These are phyloP conservation scores for Luffa aegyptiaca DNA, from an alignment of 306 rosid species.

Conservation along the genomic window DNA sequence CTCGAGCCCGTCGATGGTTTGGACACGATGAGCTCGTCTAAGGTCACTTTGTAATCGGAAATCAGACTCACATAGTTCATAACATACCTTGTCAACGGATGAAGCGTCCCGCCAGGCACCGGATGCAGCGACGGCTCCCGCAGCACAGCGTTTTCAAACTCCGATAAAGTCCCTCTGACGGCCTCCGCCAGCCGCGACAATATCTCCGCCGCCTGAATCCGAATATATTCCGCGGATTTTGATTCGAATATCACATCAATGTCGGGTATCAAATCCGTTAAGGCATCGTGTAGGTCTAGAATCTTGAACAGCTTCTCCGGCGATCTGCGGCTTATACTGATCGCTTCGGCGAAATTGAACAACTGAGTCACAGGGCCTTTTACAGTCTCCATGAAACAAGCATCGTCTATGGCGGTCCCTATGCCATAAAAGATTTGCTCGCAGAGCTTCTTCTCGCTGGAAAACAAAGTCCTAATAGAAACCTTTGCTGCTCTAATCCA, in stretches of 20 bases:
- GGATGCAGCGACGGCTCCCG: conserved; percentile 80
- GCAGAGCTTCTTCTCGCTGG: conserved; percentile 86
- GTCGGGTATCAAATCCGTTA: conserved; percentile 79
- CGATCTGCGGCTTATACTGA: conserved; percentile 82
- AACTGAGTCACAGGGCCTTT: conserved; percentile 92
- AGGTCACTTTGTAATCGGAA: conserved; percentile 72
- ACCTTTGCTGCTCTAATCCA: conserved; percentile 87
- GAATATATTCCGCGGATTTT: conserved; percentile 69
- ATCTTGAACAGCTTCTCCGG: conserved; percentile 93
- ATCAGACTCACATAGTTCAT: conserved; percentile 93
- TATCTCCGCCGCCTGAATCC: conserved; percentile 89
- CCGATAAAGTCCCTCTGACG: conserved; percentile 82
- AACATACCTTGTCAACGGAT: conserved; percentile 92
- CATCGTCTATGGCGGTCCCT: conserved; percentile 73
- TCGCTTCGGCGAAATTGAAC: conserved; percentile 84
- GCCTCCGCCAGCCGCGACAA: conserved; percentile 89
- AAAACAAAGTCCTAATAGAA: conserved; percentile 62
- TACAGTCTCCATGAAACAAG: conserved; percentile 89
- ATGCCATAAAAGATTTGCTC: conserved; percentile 76
- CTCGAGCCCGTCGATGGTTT: conserved; percentile 82
- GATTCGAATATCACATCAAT: conserved; percentile 81
- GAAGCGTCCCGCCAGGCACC: conserved; percentile 96
- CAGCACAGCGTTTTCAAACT: conserved; percentile 88
- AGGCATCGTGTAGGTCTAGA: conserved; percentile 78
- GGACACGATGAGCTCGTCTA: conserved; percentile 82